Conservation (phyloP, 257 asterid genomes). For the Solanum dulcamara region DNA sequence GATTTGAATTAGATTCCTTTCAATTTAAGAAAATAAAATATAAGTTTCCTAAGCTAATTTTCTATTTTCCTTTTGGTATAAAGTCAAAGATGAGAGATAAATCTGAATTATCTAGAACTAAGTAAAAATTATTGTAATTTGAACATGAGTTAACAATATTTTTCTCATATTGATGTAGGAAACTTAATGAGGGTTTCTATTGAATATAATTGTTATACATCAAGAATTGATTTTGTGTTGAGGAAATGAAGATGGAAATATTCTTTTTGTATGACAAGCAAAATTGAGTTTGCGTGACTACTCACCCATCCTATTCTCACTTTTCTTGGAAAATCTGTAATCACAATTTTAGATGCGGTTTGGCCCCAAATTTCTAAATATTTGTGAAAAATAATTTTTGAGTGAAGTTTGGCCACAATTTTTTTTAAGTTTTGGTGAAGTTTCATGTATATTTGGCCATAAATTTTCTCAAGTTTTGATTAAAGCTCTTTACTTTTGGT, state of each 20-base stretch:
- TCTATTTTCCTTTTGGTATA: neutral
- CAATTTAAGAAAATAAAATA: too few species aligned
- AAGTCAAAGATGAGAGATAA: neutral
- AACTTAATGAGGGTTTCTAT: neutral
- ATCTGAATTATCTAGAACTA: neutral
- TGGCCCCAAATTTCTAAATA: too few species aligned
- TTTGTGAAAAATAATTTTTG: too few species aligned
- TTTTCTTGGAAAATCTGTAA: neutral
- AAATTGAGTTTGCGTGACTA: neutral
- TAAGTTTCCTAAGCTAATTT: neutral
- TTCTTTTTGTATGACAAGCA: neutral
- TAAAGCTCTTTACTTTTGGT: too few species aligned
- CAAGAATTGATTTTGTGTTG: neutral
- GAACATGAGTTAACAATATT: neutral
- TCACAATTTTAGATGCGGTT: too few species aligned
- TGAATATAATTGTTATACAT: neutral
- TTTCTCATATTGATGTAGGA: neutral
- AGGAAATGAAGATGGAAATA: neutral
- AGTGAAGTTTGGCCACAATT: too few species aligned
- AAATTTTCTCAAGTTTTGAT: too few species aligned
- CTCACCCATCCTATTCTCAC: neutral
- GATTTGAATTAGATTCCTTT: neutral
- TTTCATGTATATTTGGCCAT: too few species aligned
- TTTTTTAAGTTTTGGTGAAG: too few species aligned
- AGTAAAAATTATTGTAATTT: neutral